A percentile compares a stretch with the other conserved stretches of the same genome.
phyloP scores from a whole-genome alignment of 176 grass and related monocot species.

The Musa itinerans region DNA sequence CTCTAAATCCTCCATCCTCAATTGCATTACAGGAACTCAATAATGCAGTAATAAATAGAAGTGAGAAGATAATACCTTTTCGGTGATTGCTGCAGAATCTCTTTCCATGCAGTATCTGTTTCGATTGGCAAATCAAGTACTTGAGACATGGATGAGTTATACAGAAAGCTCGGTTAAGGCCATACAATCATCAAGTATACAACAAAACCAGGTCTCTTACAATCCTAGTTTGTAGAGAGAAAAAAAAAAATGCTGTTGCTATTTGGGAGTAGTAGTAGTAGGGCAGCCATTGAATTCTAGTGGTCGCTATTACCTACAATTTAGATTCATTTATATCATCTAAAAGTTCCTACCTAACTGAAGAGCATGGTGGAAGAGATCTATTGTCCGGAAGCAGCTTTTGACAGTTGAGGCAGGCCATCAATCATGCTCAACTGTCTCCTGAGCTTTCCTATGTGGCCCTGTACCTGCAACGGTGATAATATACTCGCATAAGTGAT shows the following conservation, averaged over 20 bases:
- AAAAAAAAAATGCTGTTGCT: too few species aligned
- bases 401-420: conserved; percentile 55
- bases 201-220: neutral
- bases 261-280: too few species aligned
- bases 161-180: too few species aligned
- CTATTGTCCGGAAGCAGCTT: conserved; percentile 64
- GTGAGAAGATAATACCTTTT: too few species aligned
- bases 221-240: neutral
- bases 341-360: neutral
- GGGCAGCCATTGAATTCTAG: too few species aligned
- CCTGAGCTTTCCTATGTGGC: conserved; percentile 84
- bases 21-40: too few species aligned
- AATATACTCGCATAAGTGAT: neutral
- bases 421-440: conserved; percentile 90
- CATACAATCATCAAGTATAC: neutral
- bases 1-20: too few species aligned
- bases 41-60: too few species aligned
- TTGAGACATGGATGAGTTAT: too few species aligned
- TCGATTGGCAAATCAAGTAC: too few species aligned
- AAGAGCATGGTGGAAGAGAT: neutral
- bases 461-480: conserved; percentile 52
- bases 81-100: too few species aligned
- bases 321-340: neutral
- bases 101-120: too few species aligned
- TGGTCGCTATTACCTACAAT: neutral